These are phyloP conservation scores for Zygosaccharomyces siamensis DNA, from an alignment of 805 yeast species.

Conservation along the genomic window DNA sequence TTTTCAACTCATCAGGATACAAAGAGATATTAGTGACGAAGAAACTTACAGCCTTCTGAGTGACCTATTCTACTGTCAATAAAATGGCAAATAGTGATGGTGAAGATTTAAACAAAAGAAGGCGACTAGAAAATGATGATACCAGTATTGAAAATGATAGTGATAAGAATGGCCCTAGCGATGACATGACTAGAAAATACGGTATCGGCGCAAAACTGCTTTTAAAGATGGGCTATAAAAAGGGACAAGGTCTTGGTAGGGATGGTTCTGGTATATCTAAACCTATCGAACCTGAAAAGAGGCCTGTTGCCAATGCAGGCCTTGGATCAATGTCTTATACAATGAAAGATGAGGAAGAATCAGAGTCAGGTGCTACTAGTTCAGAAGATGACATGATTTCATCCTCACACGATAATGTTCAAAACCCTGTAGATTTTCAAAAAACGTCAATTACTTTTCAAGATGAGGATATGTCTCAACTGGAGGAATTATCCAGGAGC, in stretches of 20 bases:
- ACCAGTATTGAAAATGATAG: conserved; percentile 24
- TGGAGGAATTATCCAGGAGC: conserved; percentile 4
- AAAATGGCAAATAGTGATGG: background rate
- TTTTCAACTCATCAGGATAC: background rate
- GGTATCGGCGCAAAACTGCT: conserved; percentile 83
- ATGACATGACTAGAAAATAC: conserved; percentile 38
- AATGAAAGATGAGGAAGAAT: conserved; percentile 17
- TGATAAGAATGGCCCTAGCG: background rate
- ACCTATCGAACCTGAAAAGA: conserved; percentile 69
- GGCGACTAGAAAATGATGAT: conserved; percentile 11
- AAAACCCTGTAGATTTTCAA: conserved; percentile 12
- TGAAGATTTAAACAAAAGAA: conserved; percentile 4
- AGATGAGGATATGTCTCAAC: background rate
- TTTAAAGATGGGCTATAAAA: conserved; percentile 79
- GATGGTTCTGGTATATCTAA: conserved; percentile 64
- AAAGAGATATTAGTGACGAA: background rate
- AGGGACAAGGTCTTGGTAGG: conserved; percentile 82
- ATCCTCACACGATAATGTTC: background rate
- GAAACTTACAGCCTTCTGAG: no score
- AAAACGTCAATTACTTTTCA: conserved; percentile 2
- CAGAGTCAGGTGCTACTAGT: conserved; percentile 13
- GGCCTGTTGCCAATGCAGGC: conserved; percentile 63
- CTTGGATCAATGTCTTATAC: conserved; percentile 53
- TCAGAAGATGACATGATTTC: conserved; percentile 14
- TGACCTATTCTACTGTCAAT: background rate